Evolutionary conservation across 345 rosid genomes (phyloP).

Genomic region (Gossypium thurberi): DNA sequence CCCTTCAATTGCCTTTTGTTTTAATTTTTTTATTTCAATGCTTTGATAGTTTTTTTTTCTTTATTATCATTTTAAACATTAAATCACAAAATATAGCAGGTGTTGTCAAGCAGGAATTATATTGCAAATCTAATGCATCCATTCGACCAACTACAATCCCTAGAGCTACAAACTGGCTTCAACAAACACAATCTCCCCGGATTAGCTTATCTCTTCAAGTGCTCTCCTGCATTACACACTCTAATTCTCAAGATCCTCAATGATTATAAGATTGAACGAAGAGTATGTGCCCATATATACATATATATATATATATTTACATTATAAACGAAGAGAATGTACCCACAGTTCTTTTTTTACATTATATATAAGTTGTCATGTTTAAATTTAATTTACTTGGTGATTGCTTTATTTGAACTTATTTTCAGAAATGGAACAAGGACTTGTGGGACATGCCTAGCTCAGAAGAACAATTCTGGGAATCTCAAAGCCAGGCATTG

Average conservation of each 20-base stretch:
- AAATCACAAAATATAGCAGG: constrained; percentile 30
- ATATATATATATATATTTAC: too few species aligned
- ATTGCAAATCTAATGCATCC: constrained; percentile 27
- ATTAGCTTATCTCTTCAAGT: constrained; percentile 53
- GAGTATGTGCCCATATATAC: constrained; percentile 27
- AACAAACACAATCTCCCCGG: constrained; percentile 43
- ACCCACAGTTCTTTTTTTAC: not conserved
- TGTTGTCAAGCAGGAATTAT: constrained; percentile 43
- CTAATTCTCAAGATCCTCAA: constrained; percentile 51
- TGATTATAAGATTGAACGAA: constrained; percentile 48
- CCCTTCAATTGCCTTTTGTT: too few species aligned
- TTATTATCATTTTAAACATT: too few species aligned
- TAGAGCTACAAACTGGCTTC: constrained; percentile 56
- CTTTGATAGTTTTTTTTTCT: too few species aligned
- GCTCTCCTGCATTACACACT: constrained; percentile 48
- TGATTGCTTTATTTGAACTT: not conserved
- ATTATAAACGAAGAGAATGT: too few species aligned
- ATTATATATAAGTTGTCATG: not conserved
- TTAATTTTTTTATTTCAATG: too few species aligned
- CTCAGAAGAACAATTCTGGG: constrained; percentile 69
- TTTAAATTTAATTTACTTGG: not conserved
- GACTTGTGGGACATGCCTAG: constrained; percentile 60
- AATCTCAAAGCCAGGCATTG: constrained; percentile 37
- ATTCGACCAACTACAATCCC: constrained; percentile 41
- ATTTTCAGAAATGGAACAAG: constrained; percentile 61